phyloP scores from a whole-genome alignment of 768 basidiomycete species.

The Zangia roseola region DNA sequence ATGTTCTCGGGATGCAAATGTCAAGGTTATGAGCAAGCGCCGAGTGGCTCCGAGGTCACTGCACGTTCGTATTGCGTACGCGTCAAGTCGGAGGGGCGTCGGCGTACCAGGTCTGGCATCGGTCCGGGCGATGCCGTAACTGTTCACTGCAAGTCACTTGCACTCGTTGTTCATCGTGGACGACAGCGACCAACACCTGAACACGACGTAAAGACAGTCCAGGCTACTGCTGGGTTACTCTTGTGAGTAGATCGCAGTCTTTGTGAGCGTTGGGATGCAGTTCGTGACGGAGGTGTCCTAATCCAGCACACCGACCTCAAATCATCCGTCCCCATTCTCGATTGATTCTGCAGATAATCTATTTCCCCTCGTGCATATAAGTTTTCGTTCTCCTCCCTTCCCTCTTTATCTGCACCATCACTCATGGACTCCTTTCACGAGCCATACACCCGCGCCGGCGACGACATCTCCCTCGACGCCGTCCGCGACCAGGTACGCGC shows the following conservation, averaged over 20 bases:
- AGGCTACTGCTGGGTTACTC: background rate
- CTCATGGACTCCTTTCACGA: constrained; percentile 73
- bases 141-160: background rate
- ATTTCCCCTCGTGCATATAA: constrained; percentile 21
- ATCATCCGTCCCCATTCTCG: constrained; percentile 20
- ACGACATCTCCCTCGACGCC: constrained; percentile 67
- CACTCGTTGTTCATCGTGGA: background rate
- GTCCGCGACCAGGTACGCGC: constrained; percentile 69
- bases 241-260: background rate
- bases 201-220: background rate
- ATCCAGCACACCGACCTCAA: constrained; percentile 26
- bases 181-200: background rate
- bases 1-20: constrained; percentile 14
- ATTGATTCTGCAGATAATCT: constrained; percentile 31
- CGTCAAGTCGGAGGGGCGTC: background rate
- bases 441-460: constrained; percentile 61
- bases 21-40: background rate
- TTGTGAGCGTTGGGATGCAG: background rate
- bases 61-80: constrained; percentile 13
- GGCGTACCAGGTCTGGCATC: constrained; percentile 3
- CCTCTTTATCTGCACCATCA: constrained; percentile 3
- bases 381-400: background rate
- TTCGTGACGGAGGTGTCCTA: constrained; percentile 16
- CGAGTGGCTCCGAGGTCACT: constrained; percentile 11
- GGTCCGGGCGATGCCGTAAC: constrained; percentile 22